Conservation (phyloP, 768 basidiomycete species). For the Trametes elegans region DNA sequence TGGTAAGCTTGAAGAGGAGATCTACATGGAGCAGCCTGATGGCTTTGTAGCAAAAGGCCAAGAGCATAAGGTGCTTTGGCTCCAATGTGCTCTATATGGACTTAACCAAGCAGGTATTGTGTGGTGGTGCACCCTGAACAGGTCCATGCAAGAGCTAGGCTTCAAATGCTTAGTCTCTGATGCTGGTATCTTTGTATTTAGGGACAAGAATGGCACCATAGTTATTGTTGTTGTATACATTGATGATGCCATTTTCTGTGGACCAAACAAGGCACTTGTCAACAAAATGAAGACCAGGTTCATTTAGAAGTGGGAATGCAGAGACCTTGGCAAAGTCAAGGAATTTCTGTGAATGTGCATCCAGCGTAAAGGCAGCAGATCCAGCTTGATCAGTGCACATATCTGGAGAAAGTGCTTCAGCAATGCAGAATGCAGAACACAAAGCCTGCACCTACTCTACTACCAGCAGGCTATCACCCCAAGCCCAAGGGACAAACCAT, state of each 20-base stretch:
- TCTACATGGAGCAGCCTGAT: constrained; percentile 30
- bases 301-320: constrained; percentile 12
- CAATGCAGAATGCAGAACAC: constrained; percentile 13
- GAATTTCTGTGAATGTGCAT: constrained; percentile 29
- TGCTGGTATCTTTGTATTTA: constrained; percentile 24
- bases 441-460: constrained; percentile 2
- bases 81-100: constrained; percentile 34
- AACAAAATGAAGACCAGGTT: constrained; percentile 4
- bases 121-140: constrained; percentile 26
- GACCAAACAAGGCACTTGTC: constrained; percentile 1
- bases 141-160: constrained; percentile 20
- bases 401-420: constrained; percentile 13
- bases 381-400: constrained; percentile 14
- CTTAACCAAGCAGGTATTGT: constrained; percentile 32
- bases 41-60: constrained; percentile 17
- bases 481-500: not conserved
- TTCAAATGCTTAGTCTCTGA: constrained; percentile 26
- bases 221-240: constrained; percentile 33
- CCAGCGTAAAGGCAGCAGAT: not conserved
- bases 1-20: constrained; percentile 27
- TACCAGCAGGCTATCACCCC: not conserved
- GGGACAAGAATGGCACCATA: constrained; percentile 12
- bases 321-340: constrained; percentile 16
- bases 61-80: constrained; percentile 23
- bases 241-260: constrained; percentile 27